Percentiles rank a stretch among this genome's conserved stretches.
Conservation (phyloP, 306 rosid species). For the Trifolium pratense region DNA sequence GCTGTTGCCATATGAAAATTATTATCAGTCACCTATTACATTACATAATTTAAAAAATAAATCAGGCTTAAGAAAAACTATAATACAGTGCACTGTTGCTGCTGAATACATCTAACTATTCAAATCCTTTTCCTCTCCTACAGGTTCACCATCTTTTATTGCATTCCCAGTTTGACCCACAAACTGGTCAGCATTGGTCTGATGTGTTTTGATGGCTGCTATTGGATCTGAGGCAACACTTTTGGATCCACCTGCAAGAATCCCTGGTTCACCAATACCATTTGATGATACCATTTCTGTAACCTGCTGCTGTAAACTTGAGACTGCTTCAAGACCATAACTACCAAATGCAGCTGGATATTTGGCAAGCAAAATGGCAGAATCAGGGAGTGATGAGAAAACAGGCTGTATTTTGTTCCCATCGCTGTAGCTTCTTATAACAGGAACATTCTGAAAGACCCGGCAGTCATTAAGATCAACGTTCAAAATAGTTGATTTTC, state of each 20-base stretch:
- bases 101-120: slow-evolving; percentile 58
- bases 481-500: slow-evolving; percentile 48
- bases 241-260: slow-evolving; percentile 64
- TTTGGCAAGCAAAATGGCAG: slow-evolving; percentile 64
- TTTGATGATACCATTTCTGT: background rate
- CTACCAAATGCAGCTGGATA: slow-evolving; percentile 71
- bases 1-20: slow-evolving; percentile 60
- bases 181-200: slow-evolving; percentile 43
- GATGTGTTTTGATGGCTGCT: no score
- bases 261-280: slow-evolving; percentile 64
- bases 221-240: no score
- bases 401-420: slow-evolving; percentile 62
- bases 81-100: slow-evolving; percentile 52
- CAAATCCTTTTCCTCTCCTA: slow-evolving; percentile 49
- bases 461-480: slow-evolving; percentile 42
- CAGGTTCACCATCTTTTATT: slow-evolving; percentile 50
- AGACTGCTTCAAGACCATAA: slow-evolving; percentile 58
- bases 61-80: slow-evolving; percentile 51
- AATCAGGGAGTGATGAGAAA: slow-evolving; percentile 63
- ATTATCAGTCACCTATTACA: slow-evolving; percentile 48
- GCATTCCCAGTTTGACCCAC: slow-evolving; percentile 59
- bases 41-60: slow-evolving; percentile 49
- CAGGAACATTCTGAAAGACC: slow-evolving; percentile 59
- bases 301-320: no score
- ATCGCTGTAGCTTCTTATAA: slow-evolving; percentile 55